Percentiles rank a stretch among this genome's conserved stretches.
phyloP scores from a whole-genome alignment of 352 stramenopile genomes.

The Halophytophthora polymorphica region DNA sequence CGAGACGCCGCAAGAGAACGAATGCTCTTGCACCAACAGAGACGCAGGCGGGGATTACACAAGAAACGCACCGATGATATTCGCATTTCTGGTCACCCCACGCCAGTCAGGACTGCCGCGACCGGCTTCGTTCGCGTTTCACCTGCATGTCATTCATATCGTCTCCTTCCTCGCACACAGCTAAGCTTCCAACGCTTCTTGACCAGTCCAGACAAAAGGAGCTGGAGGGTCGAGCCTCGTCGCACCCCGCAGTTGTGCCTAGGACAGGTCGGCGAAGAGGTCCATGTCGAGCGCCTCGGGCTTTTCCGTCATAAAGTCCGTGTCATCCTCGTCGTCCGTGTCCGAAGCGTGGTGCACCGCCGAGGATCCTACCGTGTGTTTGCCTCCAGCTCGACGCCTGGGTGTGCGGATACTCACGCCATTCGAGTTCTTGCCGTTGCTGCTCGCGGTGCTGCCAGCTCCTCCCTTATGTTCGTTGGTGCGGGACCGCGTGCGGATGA shows the following conservation, averaged over 20 bases:
- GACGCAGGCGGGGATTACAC: too few species aligned
- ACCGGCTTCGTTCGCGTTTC: too few species aligned
- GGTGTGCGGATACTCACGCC: slow-evolving; percentile 60
- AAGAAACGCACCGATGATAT: too few species aligned
- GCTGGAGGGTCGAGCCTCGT: slow-evolving; percentile 4
- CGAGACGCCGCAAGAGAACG: too few species aligned
- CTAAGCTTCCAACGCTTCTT: neutral
- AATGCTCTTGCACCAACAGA: too few species aligned
- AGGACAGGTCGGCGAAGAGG: slow-evolving; percentile 35
- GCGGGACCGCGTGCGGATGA: slow-evolving; percentile 77
- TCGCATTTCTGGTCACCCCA: too few species aligned
- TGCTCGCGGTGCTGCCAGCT: slow-evolving; percentile 44
- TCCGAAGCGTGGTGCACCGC: slow-evolving; percentile 41
- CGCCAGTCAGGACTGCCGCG: too few species aligned
- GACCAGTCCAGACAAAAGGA: slow-evolving; percentile 9
- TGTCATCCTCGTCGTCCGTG: slow-evolving; percentile 74
- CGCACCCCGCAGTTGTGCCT: slow-evolving; percentile 1
- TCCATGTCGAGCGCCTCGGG: slow-evolving; percentile 41
- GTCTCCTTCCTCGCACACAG: too few species aligned
- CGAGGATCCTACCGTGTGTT: slow-evolving; percentile 9
- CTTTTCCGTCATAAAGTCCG: slow-evolving; percentile 41
- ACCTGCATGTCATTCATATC: too few species aligned
- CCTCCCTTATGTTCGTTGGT: slow-evolving; percentile 45
- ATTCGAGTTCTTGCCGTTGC: slow-evolving; percentile 41
- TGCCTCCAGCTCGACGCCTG: slow-evolving; percentile 19